Conservation (phyloP, 2,329 filamentous ascomycete genomes). For the Trichoderma sp. region DNA sequence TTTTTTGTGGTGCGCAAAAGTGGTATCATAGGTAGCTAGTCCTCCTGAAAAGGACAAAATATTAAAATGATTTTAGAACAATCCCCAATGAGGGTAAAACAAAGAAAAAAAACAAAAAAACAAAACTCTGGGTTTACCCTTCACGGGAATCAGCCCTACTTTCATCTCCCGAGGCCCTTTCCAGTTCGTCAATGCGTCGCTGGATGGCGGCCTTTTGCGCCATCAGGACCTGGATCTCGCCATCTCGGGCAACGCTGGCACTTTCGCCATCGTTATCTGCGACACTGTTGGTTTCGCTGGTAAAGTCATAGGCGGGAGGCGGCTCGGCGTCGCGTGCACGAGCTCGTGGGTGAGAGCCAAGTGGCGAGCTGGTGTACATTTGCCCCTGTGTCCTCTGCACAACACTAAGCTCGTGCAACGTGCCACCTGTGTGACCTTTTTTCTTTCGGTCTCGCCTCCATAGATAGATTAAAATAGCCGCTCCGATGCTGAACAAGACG, state of each 20-base stretch:
- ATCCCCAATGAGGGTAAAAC: not conserved
- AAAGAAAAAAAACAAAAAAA: not conserved
- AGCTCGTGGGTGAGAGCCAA: not conserved
- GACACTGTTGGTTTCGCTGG: slow-evolving; percentile 25
- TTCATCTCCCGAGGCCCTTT: slow-evolving; percentile 20
- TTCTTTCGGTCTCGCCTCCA: slow-evolving; percentile 23
- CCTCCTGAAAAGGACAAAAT: not conserved
- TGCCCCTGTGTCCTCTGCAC: slow-evolving; percentile 24
- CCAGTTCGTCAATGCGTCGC: slow-evolving; percentile 35
- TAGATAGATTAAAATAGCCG: slow-evolving; percentile 27
- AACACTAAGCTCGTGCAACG: slow-evolving; percentile 25
- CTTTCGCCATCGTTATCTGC: slow-evolving; percentile 25
- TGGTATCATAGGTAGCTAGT: slow-evolving; percentile 5
- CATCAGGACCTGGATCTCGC: slow-evolving; percentile 33
- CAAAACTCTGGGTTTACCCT: not conserved
- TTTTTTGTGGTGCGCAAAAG: not conserved
- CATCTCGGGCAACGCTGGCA: slow-evolving; percentile 26
- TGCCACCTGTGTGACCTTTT: not conserved
- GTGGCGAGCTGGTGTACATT: slow-evolving; percentile 14
- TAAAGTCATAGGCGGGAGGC: slow-evolving; percentile 33
- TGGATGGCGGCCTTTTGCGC: slow-evolving; percentile 37
- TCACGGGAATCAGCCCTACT: not conserved
- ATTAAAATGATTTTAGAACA: not conserved
- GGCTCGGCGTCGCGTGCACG: slow-evolving; percentile 26
- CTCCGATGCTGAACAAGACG: slow-evolving; percentile 30